Base-by-base conservation (phyloP, 495 filamentous ascomycete genomes). In the Daldinia grandis region DNA sequence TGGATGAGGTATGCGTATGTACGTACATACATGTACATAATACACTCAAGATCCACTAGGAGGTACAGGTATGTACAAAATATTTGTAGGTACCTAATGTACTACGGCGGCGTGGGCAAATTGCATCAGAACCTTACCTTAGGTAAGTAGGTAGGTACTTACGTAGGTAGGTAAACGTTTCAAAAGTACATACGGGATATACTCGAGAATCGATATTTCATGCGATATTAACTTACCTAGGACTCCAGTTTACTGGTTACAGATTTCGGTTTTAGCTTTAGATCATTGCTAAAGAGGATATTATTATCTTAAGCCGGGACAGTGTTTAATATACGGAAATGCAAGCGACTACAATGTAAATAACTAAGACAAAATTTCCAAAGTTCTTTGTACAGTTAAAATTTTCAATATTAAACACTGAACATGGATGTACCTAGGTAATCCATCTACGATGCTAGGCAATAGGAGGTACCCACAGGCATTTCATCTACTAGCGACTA, bases 401-500 rank as follows among this genome's bases (percentile, higher is more conserved):
- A 56, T 28, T 19, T 30, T 56, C 30, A 35, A 56, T 30, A 31
- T 56, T 31, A 33, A 30, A 53, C 25, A 37, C 28, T 31, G 53
- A 56, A 30, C 30, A 56, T 56, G n/a, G 28, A 31, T 10, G 53
- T 17, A 56, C 17, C 30, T 33, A 7, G 42, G 14, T 47, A 31
- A 53, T 56, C 24, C 56, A 60, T 42, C 28, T 17, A 12, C 42
- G 8, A 47, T 47, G 35, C 17, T 49, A 21, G 58, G 51, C 8
- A 64, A 59, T 62, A 54, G 49, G 58, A 62, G 57, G 53, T 66
- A 62, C 56, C 33, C 59, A 53, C 25, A 30, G 14, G 5, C 15
- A 30, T 44, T 62, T 53, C 47, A 63, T 64, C 37, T 33, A 49
- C 69, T 72, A 72, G 55, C 57, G 25, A 7, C 38, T 1, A 50